A percentile compares a stretch with the other conserved stretches of the same genome.
phyloP scores from a whole-genome alignment of 495 filamentous ascomycete genomes.

The Xylaria flabelliformis region DNA sequence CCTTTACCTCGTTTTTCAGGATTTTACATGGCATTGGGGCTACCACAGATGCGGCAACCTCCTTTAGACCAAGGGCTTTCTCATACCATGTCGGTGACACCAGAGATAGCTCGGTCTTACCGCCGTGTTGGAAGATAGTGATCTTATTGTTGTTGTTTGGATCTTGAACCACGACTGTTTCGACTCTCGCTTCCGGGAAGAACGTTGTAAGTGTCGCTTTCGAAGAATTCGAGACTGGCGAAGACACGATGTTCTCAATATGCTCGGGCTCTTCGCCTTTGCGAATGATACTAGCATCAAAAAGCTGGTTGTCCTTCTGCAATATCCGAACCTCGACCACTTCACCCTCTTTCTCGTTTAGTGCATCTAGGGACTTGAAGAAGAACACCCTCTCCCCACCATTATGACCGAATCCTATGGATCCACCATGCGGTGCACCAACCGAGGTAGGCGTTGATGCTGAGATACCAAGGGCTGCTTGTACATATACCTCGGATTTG shows the following conservation, averaged over 20 bases:
- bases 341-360: constrained; percentile 52
- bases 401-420: constrained; percentile 61
- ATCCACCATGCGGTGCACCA: constrained; percentile 51
- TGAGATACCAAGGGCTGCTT: constrained; percentile 80
- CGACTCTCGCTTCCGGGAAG: constrained; percentile 81
- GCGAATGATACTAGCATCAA: constrained; percentile 68
- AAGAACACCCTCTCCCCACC: constrained; percentile 57
- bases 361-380: constrained; percentile 57
- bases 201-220: constrained; percentile 58
- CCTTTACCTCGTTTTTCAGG: constrained; percentile 79
- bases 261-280: constrained; percentile 43
- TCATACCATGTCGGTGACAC: constrained; percentile 80
- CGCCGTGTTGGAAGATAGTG: constrained; percentile 82
- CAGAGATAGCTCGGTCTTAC: constrained; percentile 72
- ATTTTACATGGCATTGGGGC: constrained; percentile 97
- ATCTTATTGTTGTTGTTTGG: constrained; percentile 64
- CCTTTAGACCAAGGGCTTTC: constrained; percentile 83
- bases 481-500: constrained; percentile 73
- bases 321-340: constrained; percentile 64
- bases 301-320: constrained; percentile 67
- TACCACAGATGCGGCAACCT: constrained; percentile 76
- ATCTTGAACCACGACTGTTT: constrained; percentile 76
- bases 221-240: constrained; percentile 30
- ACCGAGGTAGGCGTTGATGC: constrained; percentile 36
- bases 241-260: constrained; percentile 54